Evolutionary conservation across 352 stramenopile genomes (phyloP).

Genomic region (Lagenidium sp.): DNA sequence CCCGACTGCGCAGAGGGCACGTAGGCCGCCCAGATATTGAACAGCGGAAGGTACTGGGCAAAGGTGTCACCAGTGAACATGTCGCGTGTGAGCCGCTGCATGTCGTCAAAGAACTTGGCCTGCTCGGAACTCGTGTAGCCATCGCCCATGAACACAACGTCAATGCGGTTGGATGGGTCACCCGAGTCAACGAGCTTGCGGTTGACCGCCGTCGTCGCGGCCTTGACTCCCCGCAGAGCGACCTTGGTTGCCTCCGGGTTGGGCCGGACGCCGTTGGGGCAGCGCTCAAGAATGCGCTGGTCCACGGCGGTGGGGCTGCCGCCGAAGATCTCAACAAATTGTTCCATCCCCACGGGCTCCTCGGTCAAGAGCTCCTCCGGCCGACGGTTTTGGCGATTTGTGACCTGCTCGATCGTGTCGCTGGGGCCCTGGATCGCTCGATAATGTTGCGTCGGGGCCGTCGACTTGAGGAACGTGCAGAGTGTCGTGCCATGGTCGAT

Average conservation of each 20-base stretch:
- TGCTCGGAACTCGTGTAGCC: slow-evolving; percentile 22
- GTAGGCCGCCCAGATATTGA: slow-evolving; percentile 21
- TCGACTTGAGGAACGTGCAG: slow-evolving; percentile 9
- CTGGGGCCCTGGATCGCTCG: slow-evolving; percentile 6
- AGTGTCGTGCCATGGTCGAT: neutral
- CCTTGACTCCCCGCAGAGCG: neutral
- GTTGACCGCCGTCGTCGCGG: neutral
- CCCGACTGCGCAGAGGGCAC: slow-evolving; percentile 14
- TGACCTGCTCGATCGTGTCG: slow-evolving; percentile 10
- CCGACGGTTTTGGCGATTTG: slow-evolving; percentile 10
- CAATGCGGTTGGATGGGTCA: slow-evolving; percentile 23
- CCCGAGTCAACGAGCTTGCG: slow-evolving; percentile 28
- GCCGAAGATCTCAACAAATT: slow-evolving; percentile 11
- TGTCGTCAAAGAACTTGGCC: slow-evolving; percentile 23
- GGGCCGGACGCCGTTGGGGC: neutral
- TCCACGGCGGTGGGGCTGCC: slow-evolving; percentile 9
- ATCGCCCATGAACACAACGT: slow-evolving; percentile 37
- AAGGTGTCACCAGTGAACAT: slow-evolving; percentile 26
- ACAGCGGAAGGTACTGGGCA: slow-evolving; percentile 17
- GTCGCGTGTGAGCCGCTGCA: slow-evolving; percentile 22
- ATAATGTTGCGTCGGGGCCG: slow-evolving; percentile 7
- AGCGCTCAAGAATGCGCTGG: slow-evolving; percentile 2
- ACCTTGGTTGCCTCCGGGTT: neutral
- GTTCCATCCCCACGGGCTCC: neutral
- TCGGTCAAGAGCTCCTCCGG: slow-evolving; percentile 3